Evolutionary conservation across 257 asterid species (phyloP).

Genomic region (Fraxinus pennsylvanica): DNA sequence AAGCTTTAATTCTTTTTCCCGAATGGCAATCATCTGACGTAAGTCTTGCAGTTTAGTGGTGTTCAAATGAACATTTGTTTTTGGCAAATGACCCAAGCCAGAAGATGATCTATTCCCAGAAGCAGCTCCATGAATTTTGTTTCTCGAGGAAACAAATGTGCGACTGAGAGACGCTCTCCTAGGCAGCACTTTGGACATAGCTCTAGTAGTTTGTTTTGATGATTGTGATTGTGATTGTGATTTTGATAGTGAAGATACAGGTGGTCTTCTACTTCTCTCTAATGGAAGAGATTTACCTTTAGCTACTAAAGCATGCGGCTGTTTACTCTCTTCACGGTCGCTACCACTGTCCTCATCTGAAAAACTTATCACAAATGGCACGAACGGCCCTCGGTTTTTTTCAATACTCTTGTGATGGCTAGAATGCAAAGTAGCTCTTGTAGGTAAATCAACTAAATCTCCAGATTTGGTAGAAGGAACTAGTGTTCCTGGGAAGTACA

Average conservation of each 20-base stretch:
- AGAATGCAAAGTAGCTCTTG: slow-evolving; percentile 30
- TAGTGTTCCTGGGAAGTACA: slow-evolving; percentile 19
- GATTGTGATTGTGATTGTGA: slow-evolving; percentile 33
- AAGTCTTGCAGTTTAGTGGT: slow-evolving; percentile 43
- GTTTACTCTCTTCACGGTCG: slow-evolving; percentile 40
- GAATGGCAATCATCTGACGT: slow-evolving; percentile 42
- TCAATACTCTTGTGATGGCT: slow-evolving; percentile 32
- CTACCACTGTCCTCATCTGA: slow-evolving; percentile 55
- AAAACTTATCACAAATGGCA: slow-evolving; percentile 54
- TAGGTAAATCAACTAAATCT: slow-evolving; percentile 26
- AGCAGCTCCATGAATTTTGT: slow-evolving; percentile 29
- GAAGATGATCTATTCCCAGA: slow-evolving; percentile 22
- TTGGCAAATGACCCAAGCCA: slow-evolving; percentile 26
- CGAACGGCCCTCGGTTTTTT: slow-evolving; percentile 43
- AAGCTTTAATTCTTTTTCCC: slow-evolving; percentile 42
- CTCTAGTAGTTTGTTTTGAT: slow-evolving; percentile 20
- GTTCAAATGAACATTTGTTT: slow-evolving; percentile 20
- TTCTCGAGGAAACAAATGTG: slow-evolving; percentile 27
- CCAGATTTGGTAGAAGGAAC: slow-evolving; percentile 26
- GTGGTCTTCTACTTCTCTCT: slow-evolving; percentile 31
- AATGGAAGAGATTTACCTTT: slow-evolving; percentile 24
- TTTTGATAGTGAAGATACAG: slow-evolving; percentile 29
- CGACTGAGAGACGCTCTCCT: slow-evolving; percentile 26
- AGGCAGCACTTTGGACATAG: slow-evolving; percentile 20
- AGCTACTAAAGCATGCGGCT: slow-evolving; percentile 12